Percentiles rank a stretch among this genome's conserved stretches.
Evolutionary conservation across 495 filamentous ascomycete genomes (phyloP).

Genomic region (Apodospora peruviana): DNA sequence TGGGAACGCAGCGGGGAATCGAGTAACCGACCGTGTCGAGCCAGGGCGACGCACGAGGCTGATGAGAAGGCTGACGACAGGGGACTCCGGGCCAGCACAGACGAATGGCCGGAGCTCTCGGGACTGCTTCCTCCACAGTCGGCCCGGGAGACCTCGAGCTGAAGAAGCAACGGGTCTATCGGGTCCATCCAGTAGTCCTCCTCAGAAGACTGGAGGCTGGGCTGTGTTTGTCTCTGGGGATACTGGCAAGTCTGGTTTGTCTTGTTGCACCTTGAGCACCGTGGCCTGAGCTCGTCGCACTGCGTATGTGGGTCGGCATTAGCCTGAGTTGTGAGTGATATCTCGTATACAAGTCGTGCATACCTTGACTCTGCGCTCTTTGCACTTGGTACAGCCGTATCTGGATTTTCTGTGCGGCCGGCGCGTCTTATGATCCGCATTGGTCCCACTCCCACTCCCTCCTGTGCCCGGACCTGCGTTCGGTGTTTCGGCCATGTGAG

Average conservation of each 20-base stretch:
- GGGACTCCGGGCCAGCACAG: conserved; percentile 1
- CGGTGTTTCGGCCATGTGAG: background rate
- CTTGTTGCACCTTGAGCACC: conserved; percentile 21
- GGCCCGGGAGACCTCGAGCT: background rate
- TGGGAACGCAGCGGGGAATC: conserved; percentile 8
- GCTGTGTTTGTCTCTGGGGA: conserved; percentile 4
- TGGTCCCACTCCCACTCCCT: background rate
- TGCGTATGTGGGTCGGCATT: background rate
- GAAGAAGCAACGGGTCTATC: conserved; percentile 3
- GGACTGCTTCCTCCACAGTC: conserved; percentile 4
- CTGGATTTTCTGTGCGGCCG: conserved; percentile 22
- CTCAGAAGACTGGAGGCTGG: background rate
- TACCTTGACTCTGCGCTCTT: conserved; percentile 25
- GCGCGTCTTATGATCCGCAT: conserved; percentile 12
- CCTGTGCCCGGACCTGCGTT: background rate
- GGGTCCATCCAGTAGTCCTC: conserved; percentile 3
- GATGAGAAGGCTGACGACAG: conserved; percentile 1
- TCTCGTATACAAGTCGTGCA: background rate
- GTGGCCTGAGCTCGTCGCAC: conserved; percentile 22
- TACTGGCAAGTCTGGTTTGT: conserved; percentile 22
- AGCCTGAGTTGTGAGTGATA: background rate
- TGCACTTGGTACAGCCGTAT: conserved; percentile 24
- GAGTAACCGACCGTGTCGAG: background rate
- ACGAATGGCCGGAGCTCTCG: conserved; percentile 8
- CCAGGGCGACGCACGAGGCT: background rate